phyloP scores from a whole-genome alignment of 805 yeast species.

The Candida bentonensis region DNA sequence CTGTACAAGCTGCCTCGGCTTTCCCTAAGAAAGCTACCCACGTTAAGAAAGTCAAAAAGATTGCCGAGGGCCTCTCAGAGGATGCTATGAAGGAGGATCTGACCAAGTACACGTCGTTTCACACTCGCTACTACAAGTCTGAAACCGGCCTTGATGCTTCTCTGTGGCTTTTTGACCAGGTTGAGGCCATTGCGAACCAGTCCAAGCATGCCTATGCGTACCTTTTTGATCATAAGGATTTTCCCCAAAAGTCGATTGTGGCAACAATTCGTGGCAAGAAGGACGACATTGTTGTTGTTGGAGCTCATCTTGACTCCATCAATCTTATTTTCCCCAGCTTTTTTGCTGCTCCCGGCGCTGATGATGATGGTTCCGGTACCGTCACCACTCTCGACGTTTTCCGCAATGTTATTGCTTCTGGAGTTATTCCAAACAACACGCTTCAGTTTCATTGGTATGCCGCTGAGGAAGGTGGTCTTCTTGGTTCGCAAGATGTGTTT shows the following conservation, averaged over 20 bases:
- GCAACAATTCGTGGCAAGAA: slow-evolving; percentile 36
- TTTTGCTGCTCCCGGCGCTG: slow-evolving; percentile 83
- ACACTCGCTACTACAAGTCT: slow-evolving; percentile 64
- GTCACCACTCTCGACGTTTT: slow-evolving; percentile 65
- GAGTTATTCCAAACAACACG: slow-evolving; percentile 49
- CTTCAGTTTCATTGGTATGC: slow-evolving; percentile 89
- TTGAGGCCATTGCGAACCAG: slow-evolving; percentile 22
- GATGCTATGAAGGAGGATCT: slow-evolving; percentile 37
- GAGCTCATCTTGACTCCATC: slow-evolving; percentile 81
- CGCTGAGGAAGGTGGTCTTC: slow-evolving; percentile 86
- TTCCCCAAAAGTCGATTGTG: slow-evolving; percentile 70
- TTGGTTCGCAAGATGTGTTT: slow-evolving; percentile 76
- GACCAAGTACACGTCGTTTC: slow-evolving; percentile 52
- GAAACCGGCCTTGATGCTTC: slow-evolving; percentile 59
- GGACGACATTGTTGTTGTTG: slow-evolving; percentile 52
- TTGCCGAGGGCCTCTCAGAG: slow-evolving; percentile 32
- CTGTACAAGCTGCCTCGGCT: slow-evolving; percentile 18
- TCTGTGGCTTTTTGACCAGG: slow-evolving; percentile 45
- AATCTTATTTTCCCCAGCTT: slow-evolving; percentile 57
- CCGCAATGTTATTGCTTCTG: slow-evolving; percentile 37
- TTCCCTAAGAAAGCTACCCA: slow-evolving; percentile 39
- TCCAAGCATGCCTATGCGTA: slow-evolving; percentile 25
- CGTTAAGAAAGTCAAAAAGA: slow-evolving; percentile 25
- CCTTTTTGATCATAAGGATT: slow-evolving; percentile 43
- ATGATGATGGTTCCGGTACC: slow-evolving; percentile 86